phyloP scores from a whole-genome alignment of 2,329 filamentous ascomycete genomes.

The Beauveria scarabaeidicola region DNA sequence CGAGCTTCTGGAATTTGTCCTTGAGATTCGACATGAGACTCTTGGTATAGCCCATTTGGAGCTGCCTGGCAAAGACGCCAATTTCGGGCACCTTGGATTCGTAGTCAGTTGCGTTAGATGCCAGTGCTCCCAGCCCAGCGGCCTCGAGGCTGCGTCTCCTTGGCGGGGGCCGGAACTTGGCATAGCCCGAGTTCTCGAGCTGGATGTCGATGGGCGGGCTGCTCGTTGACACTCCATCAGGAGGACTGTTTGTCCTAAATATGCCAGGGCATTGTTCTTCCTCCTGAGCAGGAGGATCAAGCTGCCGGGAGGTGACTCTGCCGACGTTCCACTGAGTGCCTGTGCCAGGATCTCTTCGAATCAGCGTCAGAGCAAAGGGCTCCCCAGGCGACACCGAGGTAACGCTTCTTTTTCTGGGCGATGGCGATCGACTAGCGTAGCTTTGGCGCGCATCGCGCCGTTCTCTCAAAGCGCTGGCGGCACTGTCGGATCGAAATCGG shows the following conservation, averaged over 20 bases:
- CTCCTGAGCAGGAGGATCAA: slow-evolving; percentile 22
- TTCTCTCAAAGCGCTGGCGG: neutral
- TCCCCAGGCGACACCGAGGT: slow-evolving; percentile 24
- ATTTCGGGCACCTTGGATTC: slow-evolving; percentile 13
- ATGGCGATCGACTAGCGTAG: slow-evolving; percentile 24
- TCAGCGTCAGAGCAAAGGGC: slow-evolving; percentile 53
- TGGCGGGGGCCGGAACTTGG: slow-evolving; percentile 46
- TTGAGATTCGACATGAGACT: slow-evolving; percentile 40
- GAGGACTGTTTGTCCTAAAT: slow-evolving; percentile 9
- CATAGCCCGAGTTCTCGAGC: slow-evolving; percentile 48
- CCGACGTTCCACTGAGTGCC: slow-evolving; percentile 70
- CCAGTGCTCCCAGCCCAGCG: slow-evolving; percentile 7
- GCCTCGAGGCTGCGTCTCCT: slow-evolving; percentile 28
- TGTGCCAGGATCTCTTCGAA: slow-evolving; percentile 63
- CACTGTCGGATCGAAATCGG: neutral
- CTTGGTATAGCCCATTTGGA: slow-evolving; percentile 49
- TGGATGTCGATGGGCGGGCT: slow-evolving; percentile 41
- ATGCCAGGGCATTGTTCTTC: slow-evolving; percentile 1
- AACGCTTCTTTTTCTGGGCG: slow-evolving; percentile 27
- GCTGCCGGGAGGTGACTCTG: slow-evolving; percentile 48
- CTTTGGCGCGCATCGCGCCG: neutral
- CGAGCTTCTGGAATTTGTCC: slow-evolving; percentile 33
- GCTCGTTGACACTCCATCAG: slow-evolving; percentile 15
- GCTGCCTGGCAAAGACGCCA: slow-evolving; percentile 41
- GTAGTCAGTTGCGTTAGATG: slow-evolving; percentile 6